Base-by-base conservation (phyloP, 129 eudicot genomes). In the Erigeron canadensis region DNA sequence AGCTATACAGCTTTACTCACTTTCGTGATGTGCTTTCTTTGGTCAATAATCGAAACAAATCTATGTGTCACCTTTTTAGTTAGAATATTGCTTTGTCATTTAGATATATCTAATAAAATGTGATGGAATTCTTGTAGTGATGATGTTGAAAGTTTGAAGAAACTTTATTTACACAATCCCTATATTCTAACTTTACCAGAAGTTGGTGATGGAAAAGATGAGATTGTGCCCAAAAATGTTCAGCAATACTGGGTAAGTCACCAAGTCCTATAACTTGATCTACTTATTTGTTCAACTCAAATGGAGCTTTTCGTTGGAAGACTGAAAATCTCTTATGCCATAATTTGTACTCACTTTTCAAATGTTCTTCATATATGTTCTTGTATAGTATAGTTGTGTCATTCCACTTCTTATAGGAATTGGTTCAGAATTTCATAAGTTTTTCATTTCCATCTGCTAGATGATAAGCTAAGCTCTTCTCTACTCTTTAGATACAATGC, bases 121-220 rank as follows among this genome's bases (percentile, higher is more conserved):
- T 44, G 48, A 60, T 69, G 65, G 22, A 46, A 28, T 21, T 17
- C 74, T 13, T 84, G 75, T 85, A 95, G 99, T 84, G 86, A 77
- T 53, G 99, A 95, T 71, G 97, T 90, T 77, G 99, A 90, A 43
- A 90, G 79, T 79, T 81, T 94, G 79, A 88, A 91, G 77, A 86
- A 85, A 74, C 97, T 91, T 61, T 67, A 88, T 82, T 83, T 95
- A 59, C 99, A 95, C 75, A 95, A 90, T 84, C 99, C 99, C 23
- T 84, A 83, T 78, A 86, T 90, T 75, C 81, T 95, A 63, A 95
- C 97, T 45, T 77, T 95, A 71, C 86, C 91, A 44, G 97, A 95
- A 75, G 86, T 75, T 55, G 88, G 90, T 53, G 96, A 88, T 76
- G 82, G 73, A 21, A 86, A 84, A 72, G 99, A 90, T 53, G 99